These are phyloP conservation scores for Biscutella laevigata DNA, from an alignment of 441 rosid species.

Conservation along the genomic window DNA sequence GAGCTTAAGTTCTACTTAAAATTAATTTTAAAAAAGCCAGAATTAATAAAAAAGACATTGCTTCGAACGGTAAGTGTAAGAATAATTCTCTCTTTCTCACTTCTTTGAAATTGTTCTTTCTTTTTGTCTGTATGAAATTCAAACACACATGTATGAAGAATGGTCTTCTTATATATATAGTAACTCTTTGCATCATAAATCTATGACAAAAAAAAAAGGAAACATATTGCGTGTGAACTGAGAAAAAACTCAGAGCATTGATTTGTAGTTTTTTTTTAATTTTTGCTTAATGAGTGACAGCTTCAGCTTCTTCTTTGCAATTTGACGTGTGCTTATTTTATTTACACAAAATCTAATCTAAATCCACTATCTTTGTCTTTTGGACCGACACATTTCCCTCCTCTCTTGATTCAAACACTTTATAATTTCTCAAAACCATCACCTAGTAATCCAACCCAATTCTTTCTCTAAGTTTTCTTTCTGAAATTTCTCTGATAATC, in stretches of 20 bases:
- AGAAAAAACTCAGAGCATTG: constrained; percentile 11
- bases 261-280: constrained; percentile 7
- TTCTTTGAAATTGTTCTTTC: neutral
- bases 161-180: neutral
- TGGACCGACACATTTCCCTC: constrained; percentile 26
- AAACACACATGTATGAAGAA: neutral
- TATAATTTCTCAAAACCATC: neutral
- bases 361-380: constrained; percentile 21
- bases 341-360: constrained; percentile 1
- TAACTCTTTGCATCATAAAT: constrained; percentile 2
- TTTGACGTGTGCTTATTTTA: constrained; percentile 10
- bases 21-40: too few relatives aligned
- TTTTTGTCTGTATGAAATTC: neutral
- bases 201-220: neutral
- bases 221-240: constrained; percentile 20
- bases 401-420: constrained; percentile 6
- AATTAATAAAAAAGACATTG: too few relatives aligned
- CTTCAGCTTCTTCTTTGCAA: constrained; percentile 24
- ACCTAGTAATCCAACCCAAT: neutral
- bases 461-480: neutral
- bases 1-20: too few relatives aligned
- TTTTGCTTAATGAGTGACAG: constrained; percentile 25
- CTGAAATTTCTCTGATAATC: neutral
- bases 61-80: too few relatives aligned
- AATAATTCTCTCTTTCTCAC: neutral